Conservation (phyloP, 306 rosid genomes). For the Vicia villosa region DNA sequence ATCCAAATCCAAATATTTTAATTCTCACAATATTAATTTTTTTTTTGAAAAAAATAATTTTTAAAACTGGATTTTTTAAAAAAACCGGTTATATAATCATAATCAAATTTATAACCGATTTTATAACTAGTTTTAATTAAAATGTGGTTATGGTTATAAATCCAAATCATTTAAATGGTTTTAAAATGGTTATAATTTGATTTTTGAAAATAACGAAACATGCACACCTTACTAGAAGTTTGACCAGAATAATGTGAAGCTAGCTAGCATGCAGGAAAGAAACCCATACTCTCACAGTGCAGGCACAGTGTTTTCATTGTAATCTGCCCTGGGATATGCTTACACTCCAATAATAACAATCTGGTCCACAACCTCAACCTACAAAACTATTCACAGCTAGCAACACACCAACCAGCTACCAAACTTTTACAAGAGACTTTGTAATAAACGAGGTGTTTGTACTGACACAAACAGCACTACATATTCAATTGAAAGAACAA, state of each 20-base stretch:
- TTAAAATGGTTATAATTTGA: no score
- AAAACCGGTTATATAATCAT: no score
- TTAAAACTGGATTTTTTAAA: no score
- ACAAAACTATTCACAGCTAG: constrained; percentile 13
- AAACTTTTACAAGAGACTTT: constrained; percentile 16
- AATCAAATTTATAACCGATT: no score
- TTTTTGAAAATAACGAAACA: no score
- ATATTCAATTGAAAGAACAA: constrained; percentile 26
- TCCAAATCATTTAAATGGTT: no score
- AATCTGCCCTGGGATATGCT: neutral
- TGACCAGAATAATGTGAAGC: neutral
- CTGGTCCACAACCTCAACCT: constrained; percentile 29
- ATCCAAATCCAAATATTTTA: no score
- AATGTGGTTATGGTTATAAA: no score
- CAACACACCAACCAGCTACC: constrained; percentile 15
- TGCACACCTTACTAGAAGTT: neutral
- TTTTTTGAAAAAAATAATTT: no score
- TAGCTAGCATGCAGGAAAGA: neutral
- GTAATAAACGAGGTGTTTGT: constrained; percentile 40
- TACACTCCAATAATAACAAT: constrained; percentile 11
- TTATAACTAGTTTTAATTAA: no score
- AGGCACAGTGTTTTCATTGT: neutral
- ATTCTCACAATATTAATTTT: no score
- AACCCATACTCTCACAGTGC: neutral
- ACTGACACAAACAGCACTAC: neutral